Percentiles rank a stretch among this genome's conserved stretches.
Conservation (phyloP, 192 early-diverging fungal genomes). For the Geranomyces variabilis region DNA sequence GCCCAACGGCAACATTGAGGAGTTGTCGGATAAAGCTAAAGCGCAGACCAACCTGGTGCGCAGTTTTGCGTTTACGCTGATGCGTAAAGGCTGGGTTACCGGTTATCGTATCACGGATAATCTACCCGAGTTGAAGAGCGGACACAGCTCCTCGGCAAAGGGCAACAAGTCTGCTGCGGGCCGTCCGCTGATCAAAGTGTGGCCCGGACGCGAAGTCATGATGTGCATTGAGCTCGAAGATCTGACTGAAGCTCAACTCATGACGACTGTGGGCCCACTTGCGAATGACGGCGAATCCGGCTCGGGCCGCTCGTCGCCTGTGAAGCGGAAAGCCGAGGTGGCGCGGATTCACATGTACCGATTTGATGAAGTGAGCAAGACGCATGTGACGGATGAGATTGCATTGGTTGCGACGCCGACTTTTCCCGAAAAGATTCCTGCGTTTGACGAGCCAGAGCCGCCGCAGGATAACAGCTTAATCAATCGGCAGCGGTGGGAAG, state of each 20-base stretch:
- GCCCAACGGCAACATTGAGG: slow-evolving; percentile 56
- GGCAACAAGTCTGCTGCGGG: slow-evolving; percentile 24
- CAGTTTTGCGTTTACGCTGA: slow-evolving; percentile 53
- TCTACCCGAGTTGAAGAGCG: slow-evolving; percentile 4
- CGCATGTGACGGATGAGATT: slow-evolving; percentile 51
- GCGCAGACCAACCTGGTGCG: slow-evolving; percentile 42
- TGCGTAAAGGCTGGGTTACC: slow-evolving; percentile 50
- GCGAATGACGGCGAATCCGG: slow-evolving; percentile 28
- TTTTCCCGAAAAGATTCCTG: slow-evolving; percentile 40
- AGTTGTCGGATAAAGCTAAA: slow-evolving; percentile 45
- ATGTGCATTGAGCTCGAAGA: slow-evolving; percentile 50
- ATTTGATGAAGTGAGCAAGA: slow-evolving; percentile 48
- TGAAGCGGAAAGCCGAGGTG: background rate
- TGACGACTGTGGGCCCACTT: slow-evolving; percentile 13
- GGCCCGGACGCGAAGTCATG: slow-evolving; percentile 52
- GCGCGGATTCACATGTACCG: slow-evolving; percentile 51
- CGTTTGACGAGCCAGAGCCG: slow-evolving; percentile 52
- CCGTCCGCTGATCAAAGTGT: slow-evolving; percentile 37
- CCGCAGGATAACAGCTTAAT: slow-evolving; percentile 42
- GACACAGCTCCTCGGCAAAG: slow-evolving; percentile 12
- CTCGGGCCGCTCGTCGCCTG: background rate
- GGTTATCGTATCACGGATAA: slow-evolving; percentile 43
- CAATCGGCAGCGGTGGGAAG: slow-evolving; percentile 50
- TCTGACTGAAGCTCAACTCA: slow-evolving; percentile 38
- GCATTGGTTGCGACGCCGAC: slow-evolving; percentile 40